Base-by-base conservation (phyloP, 1,139 yeast species). In the Geotrichum australiense region DNA sequence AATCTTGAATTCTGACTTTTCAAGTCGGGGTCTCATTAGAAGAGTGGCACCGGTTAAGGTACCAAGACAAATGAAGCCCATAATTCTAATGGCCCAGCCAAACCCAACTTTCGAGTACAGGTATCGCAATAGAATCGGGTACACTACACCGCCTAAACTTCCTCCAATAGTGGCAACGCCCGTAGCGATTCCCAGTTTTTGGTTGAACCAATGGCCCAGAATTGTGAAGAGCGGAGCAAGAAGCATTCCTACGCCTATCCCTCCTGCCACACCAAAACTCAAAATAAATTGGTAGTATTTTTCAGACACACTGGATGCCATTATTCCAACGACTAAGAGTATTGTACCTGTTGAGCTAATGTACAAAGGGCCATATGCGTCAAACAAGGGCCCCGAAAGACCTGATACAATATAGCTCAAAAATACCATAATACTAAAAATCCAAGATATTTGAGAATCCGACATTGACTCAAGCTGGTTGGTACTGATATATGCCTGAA, bases 161-260 rank as follows among this genome's bases (percentile, higher is more conserved):
- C 86, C 86, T n/a, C 86, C 85, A 52, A 73, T 71, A 4, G 80
- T 73, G 0, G 80, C 80, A 3, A 77, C 56, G 1, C 83, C 77
- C 35, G 76, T 56, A 3, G 84, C 85, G 47, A 72, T 58, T 1
- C 80, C 87, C 44, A 87, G 62, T 47, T 68, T 76, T 44, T 56
- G 64, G 46, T 69, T 62, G 53, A 78, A 80, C 72, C 80, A 80
- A 52, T 79, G 85, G 2, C 78, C 71, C 24, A 78, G 66, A 2
- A 71, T 73, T 2, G 80, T 78, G 24, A 80, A 70, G 44, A 75
- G 58, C 0, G 85, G 83, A 2, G 78, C 67, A 68, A 75, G 67
- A 4, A 77, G 64, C 33, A 78, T 55, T 2, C 83, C 75, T 20
- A 73, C 68, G 0, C 85, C 86, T n/a, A 72, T 47, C 0, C 83